Evolutionary conservation across 1,284 basidiomycete species (phyloP).

Genomic region (Melampsora americana): DNA sequence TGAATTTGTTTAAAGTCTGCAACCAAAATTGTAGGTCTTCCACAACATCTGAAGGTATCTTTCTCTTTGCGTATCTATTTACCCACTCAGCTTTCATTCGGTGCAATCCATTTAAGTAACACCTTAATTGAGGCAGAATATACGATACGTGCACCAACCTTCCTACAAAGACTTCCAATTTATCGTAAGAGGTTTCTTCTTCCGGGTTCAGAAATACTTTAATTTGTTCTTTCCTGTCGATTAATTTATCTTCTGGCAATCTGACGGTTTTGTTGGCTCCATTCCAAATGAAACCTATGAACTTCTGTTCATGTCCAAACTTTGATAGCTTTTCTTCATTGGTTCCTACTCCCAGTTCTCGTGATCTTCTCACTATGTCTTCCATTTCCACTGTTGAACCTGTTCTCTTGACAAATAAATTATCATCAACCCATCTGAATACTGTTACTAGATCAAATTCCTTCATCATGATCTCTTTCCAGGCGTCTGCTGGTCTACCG

Average conservation of each 20-base stretch:
- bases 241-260: not conserved
- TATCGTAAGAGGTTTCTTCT: not conserved
- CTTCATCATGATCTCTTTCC: not conserved
- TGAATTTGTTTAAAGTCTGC: not conserved
- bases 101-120: no score
- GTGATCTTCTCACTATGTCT: no score
- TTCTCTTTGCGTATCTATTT: not conserved
- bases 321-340: no score
- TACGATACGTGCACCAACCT: not conserved
- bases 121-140: conserved; percentile 3
- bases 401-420: no score
- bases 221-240: not conserved
- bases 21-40: not conserved
- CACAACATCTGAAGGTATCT: not conserved
- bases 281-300: no score
- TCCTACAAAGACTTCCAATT: not conserved
- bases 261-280: no score
- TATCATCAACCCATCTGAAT: no score
- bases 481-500: conserved; percentile 14
- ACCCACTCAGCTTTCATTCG: conserved; percentile 3
- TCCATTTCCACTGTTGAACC: no score
- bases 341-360: no score
- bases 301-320: no score
- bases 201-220: not conserved
- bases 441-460: conserved; percentile 6